Evolutionary conservation across 306 rosid genomes (phyloP).

Genomic region (Begonia masoniana): DNA sequence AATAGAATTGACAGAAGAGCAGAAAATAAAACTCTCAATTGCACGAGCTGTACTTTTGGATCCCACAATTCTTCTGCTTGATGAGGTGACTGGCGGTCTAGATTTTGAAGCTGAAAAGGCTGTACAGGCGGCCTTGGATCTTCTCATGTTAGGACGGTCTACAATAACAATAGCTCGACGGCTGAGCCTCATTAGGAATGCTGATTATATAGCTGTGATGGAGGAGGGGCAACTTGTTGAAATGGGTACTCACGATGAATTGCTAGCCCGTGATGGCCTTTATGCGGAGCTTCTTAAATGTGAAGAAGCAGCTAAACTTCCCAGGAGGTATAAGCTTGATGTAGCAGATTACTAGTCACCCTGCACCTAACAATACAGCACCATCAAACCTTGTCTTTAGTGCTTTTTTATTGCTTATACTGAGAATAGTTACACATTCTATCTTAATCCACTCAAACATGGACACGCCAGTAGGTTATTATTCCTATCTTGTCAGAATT

Average conservation of each 20-base stretch:
- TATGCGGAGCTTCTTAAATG: constrained; percentile 93
- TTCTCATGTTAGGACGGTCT: constrained; percentile 96
- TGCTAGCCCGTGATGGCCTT: constrained; percentile 62
- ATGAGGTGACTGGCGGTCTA: constrained; percentile 99
- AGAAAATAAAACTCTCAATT: constrained; percentile 88
- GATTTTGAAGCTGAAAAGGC: constrained; percentile 99
- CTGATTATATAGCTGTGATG: constrained; percentile 98
- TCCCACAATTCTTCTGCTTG: constrained; percentile 93
- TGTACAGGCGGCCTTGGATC: constrained; percentile 95
- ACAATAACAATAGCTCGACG: constrained; percentile 97
- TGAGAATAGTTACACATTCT: too few species aligned
- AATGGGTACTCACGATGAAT: constrained; percentile 96
- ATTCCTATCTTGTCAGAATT: too few species aligned
- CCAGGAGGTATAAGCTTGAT: constrained; percentile 51
- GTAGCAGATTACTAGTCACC: too few species aligned
- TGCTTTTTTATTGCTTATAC: too few species aligned
- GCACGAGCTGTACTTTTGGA: constrained; percentile 97
- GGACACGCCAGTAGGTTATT: too few species aligned
- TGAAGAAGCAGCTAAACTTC: constrained; percentile 99
- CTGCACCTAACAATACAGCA: too few species aligned
- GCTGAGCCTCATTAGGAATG: constrained; percentile 97
- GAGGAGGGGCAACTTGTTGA: constrained; percentile 99
- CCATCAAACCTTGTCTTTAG: too few species aligned
- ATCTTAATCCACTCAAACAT: too few species aligned
- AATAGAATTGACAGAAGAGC: constrained; percentile 80